Evolutionary conservation across 2,329 filamentous ascomycete genomes (phyloP).

Genomic region (Fusarium drepaniforme): DNA sequence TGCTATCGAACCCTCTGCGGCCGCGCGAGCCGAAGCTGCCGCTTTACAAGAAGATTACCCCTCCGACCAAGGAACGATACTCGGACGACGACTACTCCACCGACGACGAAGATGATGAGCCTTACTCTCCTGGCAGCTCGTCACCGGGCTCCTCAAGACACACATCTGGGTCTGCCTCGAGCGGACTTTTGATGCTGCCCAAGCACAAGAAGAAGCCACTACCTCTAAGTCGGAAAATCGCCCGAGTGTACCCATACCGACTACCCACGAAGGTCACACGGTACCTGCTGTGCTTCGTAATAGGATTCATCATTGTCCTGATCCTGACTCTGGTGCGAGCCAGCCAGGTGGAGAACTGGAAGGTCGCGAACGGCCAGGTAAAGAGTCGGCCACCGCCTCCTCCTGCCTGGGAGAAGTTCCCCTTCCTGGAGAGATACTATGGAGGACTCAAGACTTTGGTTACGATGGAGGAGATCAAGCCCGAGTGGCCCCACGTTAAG

Average conservation of each 20-base stretch:
- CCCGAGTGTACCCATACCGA: conserved; percentile 63
- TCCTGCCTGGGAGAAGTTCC: conserved; percentile 85
- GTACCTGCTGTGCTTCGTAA: conserved; percentile 80
- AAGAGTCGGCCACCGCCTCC: conserved; percentile 67
- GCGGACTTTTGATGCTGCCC: conserved; percentile 59
- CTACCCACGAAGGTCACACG: conserved; percentile 80
- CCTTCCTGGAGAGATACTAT: conserved; percentile 89
- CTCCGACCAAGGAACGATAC: conserved; percentile 62
- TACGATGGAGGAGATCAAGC: conserved; percentile 72
- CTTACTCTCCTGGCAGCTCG: conserved; percentile 55
- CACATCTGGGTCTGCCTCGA: conserved; percentile 58
- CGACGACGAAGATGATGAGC: conserved; percentile 59
- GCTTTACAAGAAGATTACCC: conserved; percentile 60
- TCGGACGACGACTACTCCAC: conserved; percentile 64
- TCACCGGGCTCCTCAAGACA: conserved; percentile 67
- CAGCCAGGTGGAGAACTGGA: conserved; percentile 77
- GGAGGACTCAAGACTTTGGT: conserved; percentile 84
- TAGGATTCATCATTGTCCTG: conserved; percentile 79
- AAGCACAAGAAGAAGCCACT: conserved; percentile 48
- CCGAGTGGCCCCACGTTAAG: conserved; percentile 82
- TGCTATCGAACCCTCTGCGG: conserved; percentile 61
- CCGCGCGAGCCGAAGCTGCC: conserved; percentile 63
- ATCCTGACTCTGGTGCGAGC: conserved; percentile 81
- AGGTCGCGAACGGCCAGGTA: conserved; percentile 65
- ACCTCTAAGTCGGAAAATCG: conserved; percentile 31